Evolutionary conservation across 176 grass and related monocot species (phyloP), one percentile per base, ranked within the genome.

Genomic region (Aegilops tauschii): DNA sequence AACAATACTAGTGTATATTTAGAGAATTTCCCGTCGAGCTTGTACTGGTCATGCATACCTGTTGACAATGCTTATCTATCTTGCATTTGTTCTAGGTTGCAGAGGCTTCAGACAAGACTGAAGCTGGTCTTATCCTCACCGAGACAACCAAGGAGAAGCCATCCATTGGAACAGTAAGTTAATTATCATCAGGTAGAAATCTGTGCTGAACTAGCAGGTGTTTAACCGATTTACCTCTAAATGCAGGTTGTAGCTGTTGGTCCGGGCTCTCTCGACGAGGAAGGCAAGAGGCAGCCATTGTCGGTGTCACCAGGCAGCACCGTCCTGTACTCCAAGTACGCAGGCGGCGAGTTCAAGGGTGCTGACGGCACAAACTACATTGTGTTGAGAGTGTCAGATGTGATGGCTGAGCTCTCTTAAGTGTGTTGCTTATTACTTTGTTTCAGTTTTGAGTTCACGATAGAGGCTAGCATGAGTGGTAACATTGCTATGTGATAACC

Each of bases 41-140:
- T 54, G 16, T 18, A 54, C 47, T 65, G 12, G 23, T 30, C 72
- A 1, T 65, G 23, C 36, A 59, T 3, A 17, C 50, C 1, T 12
- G 61, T 78, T 78, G 44, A 82, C 59, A 61, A 62, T 83, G 56
- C 47, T 90, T 42, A 83, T 39, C 3, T 39, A 32, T 18, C 70
- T 63, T 87, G 42, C 39, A 39, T 56, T 32, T 77, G 18, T 84
- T 23, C 39, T 71, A 96, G 94, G 85, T 94, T 58, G 89, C 92
- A 0, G 92, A 96, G 63, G 90, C 87, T 74, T 90, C 93, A 65
- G 92, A 93, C n/a, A 96, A 86, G 84, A 96, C 94, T 25, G 71
- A 92, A 68, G 94, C 92, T 81, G 94, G 94, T 16, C 90, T 96
- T 81, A 87, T 96, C 71, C 84, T 96, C n/a, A 93, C 94, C 21